Evolutionary conservation across 2,329 filamentous ascomycete genomes (phyloP), one percentile per base, ranked within the genome.

Genomic region (Cladosporium phlei): DNA sequence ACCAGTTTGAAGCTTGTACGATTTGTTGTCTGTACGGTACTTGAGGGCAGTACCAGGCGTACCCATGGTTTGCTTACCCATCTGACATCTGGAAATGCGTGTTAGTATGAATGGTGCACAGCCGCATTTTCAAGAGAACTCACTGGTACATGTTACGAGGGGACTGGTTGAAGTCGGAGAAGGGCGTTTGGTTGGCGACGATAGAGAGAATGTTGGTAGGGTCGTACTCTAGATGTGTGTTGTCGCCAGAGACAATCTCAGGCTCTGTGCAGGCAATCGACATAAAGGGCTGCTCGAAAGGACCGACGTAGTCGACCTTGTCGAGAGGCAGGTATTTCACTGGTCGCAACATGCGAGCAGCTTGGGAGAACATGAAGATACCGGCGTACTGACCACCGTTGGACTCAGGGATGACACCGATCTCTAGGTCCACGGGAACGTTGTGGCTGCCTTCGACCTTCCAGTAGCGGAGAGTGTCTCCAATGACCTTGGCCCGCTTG

Each of bases 51-150:
- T 86, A 48, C 86, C 90, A 3, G 91, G 89, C 19, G 93, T 97
- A 67, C 93, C 93, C 93, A 98, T 98, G 0, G 91, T 90, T 72
- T 98, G 93, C 67, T 98, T 98, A 72, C 88, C 89, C 93, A 97
- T 97, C 75, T 97, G 93, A 72, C 90, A 96, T 66, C n/a, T 28
- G 3, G 16, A 21, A 9, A 6, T 5, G 12, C 11, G 14, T 10
- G 24, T 27, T 27, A 27, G 24, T 95, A 88, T 24, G 7, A 14
- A 6, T n/a, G 12, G 6, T 14, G 30, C 30, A 9, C 4, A 19
- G 19, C 27, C 37, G 14, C 4, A 5, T 24, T n/a, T n/a, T n/a
- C n/a, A n/a, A n/a, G n/a, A 28, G 21, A 5, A 27, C 28, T 30
- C n/a, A 38, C 40, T 58, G 55, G 66, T 97, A 98, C 91, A 97